Conservation (phyloP, 495 filamentous ascomycete genomes). For the Podospora fimiseda region DNA sequence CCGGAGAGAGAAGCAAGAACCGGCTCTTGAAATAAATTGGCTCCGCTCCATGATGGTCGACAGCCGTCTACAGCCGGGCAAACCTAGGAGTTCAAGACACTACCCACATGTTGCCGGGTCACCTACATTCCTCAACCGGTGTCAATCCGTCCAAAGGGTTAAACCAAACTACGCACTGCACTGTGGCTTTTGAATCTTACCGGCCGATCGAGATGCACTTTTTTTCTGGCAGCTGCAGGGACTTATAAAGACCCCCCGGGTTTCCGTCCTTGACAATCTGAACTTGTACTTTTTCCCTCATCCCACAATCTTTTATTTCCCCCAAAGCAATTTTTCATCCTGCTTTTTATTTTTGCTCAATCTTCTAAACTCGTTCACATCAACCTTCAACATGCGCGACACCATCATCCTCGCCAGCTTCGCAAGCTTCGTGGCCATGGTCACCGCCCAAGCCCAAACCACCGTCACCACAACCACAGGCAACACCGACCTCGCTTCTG, state of each 20-base stretch:
- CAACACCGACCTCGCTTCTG: neutral
- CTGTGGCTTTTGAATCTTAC: neutral
- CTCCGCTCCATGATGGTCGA: neutral
- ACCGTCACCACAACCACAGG: constrained; percentile 5
- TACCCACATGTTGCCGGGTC: neutral
- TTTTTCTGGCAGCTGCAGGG: too few relatives aligned
- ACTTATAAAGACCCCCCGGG: too few relatives aligned
- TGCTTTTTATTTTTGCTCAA: too few relatives aligned
- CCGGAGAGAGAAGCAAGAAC: neutral
- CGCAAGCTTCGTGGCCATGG: constrained; percentile 21
- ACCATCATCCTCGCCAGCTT: constrained; percentile 20
- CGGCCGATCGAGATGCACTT: neutral
- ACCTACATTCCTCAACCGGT: neutral
- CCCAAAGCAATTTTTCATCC: too few relatives aligned
- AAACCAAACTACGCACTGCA: neutral
- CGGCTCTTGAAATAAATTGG: neutral
- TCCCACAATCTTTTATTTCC: too few relatives aligned
- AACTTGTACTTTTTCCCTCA: too few relatives aligned
- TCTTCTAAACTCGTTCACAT: neutral
- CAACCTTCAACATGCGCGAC: constrained; percentile 23
- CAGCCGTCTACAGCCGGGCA: neutral
- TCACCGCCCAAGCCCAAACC: constrained; percentile 25
- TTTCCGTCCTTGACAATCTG: too few relatives aligned
- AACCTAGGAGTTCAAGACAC: neutral
- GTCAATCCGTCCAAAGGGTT: neutral